phyloP scores from a whole-genome alignment of 345 rosid genomes.

The Linum usitatissimum region DNA sequence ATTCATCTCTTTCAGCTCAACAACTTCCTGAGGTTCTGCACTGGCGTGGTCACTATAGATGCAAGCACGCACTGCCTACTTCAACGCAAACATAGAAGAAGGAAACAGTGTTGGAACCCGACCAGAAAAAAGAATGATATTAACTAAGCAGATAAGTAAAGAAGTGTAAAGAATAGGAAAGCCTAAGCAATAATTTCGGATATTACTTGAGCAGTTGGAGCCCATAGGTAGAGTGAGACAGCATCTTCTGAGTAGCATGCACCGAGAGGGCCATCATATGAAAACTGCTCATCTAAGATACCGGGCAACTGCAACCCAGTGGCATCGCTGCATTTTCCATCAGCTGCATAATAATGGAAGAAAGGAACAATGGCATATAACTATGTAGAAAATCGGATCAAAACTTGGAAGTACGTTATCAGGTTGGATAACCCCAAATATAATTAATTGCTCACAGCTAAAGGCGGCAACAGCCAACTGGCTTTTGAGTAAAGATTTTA shows the following conservation, averaged over 20 bases:
- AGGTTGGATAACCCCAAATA: neutral
- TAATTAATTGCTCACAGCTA: constrained; percentile 28
- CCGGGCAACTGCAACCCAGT: constrained; percentile 88
- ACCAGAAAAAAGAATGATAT: constrained; percentile 6
- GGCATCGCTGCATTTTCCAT: constrained; percentile 40
- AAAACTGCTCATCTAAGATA: constrained; percentile 66
- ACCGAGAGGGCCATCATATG: constrained; percentile 87
- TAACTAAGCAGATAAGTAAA: neutral
- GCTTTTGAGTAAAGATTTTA: constrained; percentile 51
- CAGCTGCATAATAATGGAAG: constrained; percentile 30
- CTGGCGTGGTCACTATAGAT: constrained; percentile 41
- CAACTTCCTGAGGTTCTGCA: constrained; percentile 39
- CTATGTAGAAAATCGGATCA: neutral
- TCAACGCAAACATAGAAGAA: constrained; percentile 22
- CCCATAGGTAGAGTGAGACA: constrained; percentile 70
- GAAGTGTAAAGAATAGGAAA: constrained; percentile 3
- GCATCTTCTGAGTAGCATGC: constrained; percentile 44
- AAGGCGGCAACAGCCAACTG: constrained; percentile 61
- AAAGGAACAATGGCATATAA: neutral
- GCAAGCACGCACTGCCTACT: constrained; percentile 51
- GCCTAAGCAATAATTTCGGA: neutral
- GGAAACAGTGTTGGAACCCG: neutral
- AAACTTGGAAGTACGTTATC: neutral
- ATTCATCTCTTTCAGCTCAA: constrained; percentile 41
- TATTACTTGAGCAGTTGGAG: constrained; percentile 82